Evolutionary conservation across 2,329 filamentous ascomycete genomes (phyloP).

Genomic region (Byssoonygena ceratinophila): DNA sequence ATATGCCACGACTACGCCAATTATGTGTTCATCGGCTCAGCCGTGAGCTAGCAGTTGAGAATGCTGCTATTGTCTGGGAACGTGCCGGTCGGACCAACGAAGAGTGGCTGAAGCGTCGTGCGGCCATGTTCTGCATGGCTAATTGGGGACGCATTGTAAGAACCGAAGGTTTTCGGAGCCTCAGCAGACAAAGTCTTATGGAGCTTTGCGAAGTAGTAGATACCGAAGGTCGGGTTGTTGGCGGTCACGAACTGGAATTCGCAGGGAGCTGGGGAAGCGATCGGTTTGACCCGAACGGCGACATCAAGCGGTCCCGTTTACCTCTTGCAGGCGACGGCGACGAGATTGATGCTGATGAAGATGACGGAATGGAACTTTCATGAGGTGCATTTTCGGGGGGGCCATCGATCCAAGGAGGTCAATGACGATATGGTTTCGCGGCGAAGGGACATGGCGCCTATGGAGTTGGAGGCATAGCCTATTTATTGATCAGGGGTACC

Average conservation of each 20-base stretch:
- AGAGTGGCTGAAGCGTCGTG: slow-evolving; percentile 83
- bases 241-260: slow-evolving; percentile 68
- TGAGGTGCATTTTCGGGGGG: slow-evolving; percentile 16
- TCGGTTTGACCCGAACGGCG: slow-evolving; percentile 30
- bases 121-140: slow-evolving; percentile 76
- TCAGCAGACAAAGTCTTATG: slow-evolving; percentile 69
- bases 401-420: not conserved
- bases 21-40: slow-evolving; percentile 83
- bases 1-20: slow-evolving; percentile 83
- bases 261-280: slow-evolving; percentile 45
- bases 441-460: not conserved
- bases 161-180: slow-evolving; percentile 70
- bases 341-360: slow-evolving; percentile 38
- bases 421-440: slow-evolving; percentile 1
- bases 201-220: slow-evolving; percentile 91
- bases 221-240: slow-evolving; percentile 79
- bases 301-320: slow-evolving; percentile 24
- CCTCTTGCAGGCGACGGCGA: slow-evolving; percentile 30
- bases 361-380: slow-evolving; percentile 40
- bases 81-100: slow-evolving; percentile 81
- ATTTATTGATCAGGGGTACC: not conserved
- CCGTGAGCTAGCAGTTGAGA: slow-evolving; percentile 84
- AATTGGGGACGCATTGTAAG: slow-evolving; percentile 93
- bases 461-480: not conserved
- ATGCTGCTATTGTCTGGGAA: slow-evolving; percentile 94